Evolutionary conservation across 257 asterid species (phyloP), one percentile per base, ranked within the genome.

Genomic region (Nicotiana benthamiana): DNA sequence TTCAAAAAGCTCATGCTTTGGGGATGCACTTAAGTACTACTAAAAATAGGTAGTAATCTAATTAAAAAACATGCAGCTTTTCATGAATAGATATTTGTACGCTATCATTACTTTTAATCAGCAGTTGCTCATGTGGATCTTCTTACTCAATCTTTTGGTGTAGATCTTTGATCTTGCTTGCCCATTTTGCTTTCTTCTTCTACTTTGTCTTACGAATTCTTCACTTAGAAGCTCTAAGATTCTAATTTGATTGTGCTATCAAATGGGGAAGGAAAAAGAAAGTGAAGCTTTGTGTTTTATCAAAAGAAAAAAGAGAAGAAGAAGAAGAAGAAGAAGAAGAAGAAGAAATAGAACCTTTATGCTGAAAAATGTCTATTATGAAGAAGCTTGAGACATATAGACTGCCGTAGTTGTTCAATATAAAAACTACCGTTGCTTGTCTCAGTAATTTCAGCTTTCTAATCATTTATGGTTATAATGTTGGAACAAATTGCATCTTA

Each of bases 331-430:
- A 9, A 34, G 16, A 15, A 70, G 10, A 36, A 36, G 4, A 53
- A 9, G 36, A 60, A 62, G 18, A 60, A 60, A 10, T 27, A 22
- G 66, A 70, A 43, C 34, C 22, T 70, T 70, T 8, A 43, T 70
- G 77, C 22, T 22, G 54, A 70, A 70, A 51, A 70, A 70, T 70
- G 52, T 70, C 59, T 43, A 22, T 70, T 70, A 22, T 22, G 24
- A 53, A 46, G 40, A 72, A 72, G 78, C 78, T 72, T 72, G 60
- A 72, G 77, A 72, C 57, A 40, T 24, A 34, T 72, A 57, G 77
- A 72, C 34, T 70, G 20, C 77, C 56, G 46, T 72, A 72, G 77
- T 46, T 72, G 59, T 46, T 72, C 56, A 34, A 40, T 79, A 32
- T 43, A 18, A 11, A 79, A 51, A 16, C 59, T 15, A 7, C 28